Conservation (phyloP, 805 yeast genomes). For the Yarrowia sp. region DNA sequence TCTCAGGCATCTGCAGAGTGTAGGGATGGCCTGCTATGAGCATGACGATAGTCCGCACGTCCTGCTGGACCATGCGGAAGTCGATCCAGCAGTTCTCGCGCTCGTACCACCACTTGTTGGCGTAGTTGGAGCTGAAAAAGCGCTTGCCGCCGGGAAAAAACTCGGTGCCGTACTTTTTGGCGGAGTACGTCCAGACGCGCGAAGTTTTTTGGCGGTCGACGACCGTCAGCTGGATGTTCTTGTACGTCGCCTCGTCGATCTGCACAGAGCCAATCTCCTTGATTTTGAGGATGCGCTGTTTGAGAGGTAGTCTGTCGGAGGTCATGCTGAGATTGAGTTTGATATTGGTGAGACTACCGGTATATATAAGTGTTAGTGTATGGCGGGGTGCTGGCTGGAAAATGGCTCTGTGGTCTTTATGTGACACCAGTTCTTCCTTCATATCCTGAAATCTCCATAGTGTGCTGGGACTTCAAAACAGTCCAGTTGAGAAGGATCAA, state of each 20-base stretch:
- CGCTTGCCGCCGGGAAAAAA: background rate
- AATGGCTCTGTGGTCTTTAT: no score
- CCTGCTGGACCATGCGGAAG: background rate
- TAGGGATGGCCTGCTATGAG: background rate
- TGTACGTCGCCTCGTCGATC: background rate
- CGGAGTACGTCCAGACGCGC: background rate
- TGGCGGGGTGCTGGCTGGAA: no score
- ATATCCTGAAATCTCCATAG: no score
- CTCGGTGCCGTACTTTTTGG: background rate
- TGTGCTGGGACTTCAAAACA: no score
- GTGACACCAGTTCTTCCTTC: no score
- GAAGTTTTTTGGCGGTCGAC: background rate
- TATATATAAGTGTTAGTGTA: no score
- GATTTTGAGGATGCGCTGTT: background rate
- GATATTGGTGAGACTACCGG: background rate
- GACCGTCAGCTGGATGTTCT: background rate
- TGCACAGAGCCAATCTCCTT: background rate
- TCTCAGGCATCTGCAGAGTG: background rate
- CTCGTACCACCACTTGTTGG: background rate
- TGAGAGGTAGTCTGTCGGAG: background rate
- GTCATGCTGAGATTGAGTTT: background rate
- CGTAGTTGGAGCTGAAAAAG: background rate
- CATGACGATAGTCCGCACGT: background rate
- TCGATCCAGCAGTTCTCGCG: background rate
- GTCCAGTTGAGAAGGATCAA: no score